These are phyloP conservation scores for Talaromyces nanjingensis DNA, from an alignment of 495 filamentous ascomycete genomes.

Conservation along the genomic window DNA sequence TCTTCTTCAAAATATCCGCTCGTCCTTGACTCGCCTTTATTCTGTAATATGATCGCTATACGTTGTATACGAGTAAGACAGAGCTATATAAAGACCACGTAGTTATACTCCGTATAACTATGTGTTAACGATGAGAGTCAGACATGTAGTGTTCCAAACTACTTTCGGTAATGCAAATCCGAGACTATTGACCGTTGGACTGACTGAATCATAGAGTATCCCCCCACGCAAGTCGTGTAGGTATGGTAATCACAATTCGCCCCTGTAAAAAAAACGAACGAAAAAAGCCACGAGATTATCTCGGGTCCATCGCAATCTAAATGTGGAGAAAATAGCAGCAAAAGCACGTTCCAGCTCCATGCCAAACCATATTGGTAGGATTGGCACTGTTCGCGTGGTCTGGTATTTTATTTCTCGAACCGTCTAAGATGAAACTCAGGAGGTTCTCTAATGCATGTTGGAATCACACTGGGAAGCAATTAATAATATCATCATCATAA, in stretches of 20 bases:
- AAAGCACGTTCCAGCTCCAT: background rate
- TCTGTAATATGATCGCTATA: background rate
- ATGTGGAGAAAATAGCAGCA: background rate
- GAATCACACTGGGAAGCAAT: background rate
- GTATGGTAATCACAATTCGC: background rate
- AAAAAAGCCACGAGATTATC: slow-evolving; percentile 1
- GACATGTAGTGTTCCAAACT: background rate
- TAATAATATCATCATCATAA: background rate
- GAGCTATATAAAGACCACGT: background rate
- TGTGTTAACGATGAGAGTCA: background rate
- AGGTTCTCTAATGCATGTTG: background rate
- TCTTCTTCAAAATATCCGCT: background rate
- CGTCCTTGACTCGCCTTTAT: background rate
- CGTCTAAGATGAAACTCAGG: background rate
- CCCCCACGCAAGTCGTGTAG: background rate
- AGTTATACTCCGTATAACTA: background rate
- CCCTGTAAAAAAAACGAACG: background rate
- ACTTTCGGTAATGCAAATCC: background rate
- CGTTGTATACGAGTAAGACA: background rate
- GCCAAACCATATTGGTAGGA: background rate
- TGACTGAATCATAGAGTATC: background rate
- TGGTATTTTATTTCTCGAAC: background rate
- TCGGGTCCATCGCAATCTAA: slow-evolving; percentile 6
- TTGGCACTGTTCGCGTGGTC: background rate
- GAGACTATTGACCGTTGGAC: slow-evolving; percentile 3